Base-by-base conservation (phyloP, 441 rosid genomes). In the Biscutella laevigata region DNA sequence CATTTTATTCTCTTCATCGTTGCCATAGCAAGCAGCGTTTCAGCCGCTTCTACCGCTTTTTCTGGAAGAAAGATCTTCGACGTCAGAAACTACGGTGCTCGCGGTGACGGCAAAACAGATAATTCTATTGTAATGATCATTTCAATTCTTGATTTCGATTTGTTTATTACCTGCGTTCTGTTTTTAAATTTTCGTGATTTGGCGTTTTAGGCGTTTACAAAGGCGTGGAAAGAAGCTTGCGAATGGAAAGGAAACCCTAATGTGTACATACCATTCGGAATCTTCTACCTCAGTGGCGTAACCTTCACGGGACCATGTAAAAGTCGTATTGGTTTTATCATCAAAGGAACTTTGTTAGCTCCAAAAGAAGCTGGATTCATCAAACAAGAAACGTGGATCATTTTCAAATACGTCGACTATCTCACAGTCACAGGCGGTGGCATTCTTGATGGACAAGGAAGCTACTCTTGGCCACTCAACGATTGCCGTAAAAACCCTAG, bases 191-290 rank as follows among this genome's bases (percentile, higher is more conserved):
- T 13, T 44, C 40, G 36, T 29, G 27, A 2, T 45, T 28, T 30
- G 0, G 14, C 16, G 32, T 26, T 45, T 21, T 38, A 79, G 94
- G 86, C 78, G 15, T 77, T 84, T 59, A 17, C 67, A 29, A 37
- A 16, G 13, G 86, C 84, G 45, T 84, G 88, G 88, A 44, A 35
- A 0, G 76, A 66, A 2, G 94, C 86, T 9, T 84, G 88, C 49
- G 14, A 11, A 6, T 60, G 57, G 54, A 21, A 22, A n/a, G 78
- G 80, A 11, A 6, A 4, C 14, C 15, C 80, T 8, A 60, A 35
- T 22, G 50, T 84, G 7, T 59, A 63, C 32, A 39, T 81, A 20
- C 81, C 84, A 4, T 4, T 2, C 0, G 88, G 88, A 25, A 61
- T 50, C 2, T 84, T 57, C 65, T 21, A 71, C 46, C 1, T 74